Conservation (phyloP, 192 early-diverging fungal genomes). For the Coemansia sp. region DNA sequence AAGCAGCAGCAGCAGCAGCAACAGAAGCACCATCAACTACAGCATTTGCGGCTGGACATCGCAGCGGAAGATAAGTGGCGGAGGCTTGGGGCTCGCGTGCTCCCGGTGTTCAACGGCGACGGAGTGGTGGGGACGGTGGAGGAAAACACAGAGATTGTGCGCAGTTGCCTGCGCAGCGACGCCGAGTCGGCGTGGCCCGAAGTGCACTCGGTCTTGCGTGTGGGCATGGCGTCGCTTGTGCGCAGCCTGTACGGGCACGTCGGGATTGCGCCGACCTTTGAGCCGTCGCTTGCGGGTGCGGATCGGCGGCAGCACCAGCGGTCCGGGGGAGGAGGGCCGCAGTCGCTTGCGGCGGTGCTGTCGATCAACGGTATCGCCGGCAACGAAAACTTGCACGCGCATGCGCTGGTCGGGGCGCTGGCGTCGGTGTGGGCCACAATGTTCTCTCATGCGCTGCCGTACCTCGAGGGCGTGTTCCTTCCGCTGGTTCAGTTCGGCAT, state of each 20-base stretch:
- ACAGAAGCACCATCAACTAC: constrained; percentile 3
- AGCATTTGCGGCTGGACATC: constrained; percentile 7
- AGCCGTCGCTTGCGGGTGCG: constrained; percentile 6
- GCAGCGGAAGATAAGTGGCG: constrained; percentile 69
- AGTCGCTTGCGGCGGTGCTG: constrained; percentile 44
- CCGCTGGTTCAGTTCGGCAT: constrained; percentile 56
- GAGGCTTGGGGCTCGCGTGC: constrained; percentile 65
- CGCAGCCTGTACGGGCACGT: constrained; percentile 26
- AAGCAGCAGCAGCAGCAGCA: background rate
- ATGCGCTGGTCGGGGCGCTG: constrained; percentile 64
- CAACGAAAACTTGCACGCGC: constrained; percentile 60
- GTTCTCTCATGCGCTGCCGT: constrained; percentile 79
- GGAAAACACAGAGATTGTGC: constrained; percentile 77
- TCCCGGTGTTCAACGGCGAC: constrained; percentile 88
- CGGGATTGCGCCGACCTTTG: constrained; percentile 34
- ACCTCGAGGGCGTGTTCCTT: constrained; percentile 83
- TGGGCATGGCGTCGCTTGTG: constrained; percentile 47
- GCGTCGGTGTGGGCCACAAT: constrained; percentile 81
- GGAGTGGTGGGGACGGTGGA: constrained; percentile 79
- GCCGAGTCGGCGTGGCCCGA: constrained; percentile 35
- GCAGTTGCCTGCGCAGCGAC: constrained; percentile 29
- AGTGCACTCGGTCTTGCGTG: constrained; percentile 31
- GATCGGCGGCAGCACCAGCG: background rate
- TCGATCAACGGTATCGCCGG: constrained; percentile 20
- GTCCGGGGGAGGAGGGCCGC: too few relatives aligned